Base-by-base conservation (phyloP, 371 early-diverging fungal genomes). In the Syncephalastrum sp. region DNA sequence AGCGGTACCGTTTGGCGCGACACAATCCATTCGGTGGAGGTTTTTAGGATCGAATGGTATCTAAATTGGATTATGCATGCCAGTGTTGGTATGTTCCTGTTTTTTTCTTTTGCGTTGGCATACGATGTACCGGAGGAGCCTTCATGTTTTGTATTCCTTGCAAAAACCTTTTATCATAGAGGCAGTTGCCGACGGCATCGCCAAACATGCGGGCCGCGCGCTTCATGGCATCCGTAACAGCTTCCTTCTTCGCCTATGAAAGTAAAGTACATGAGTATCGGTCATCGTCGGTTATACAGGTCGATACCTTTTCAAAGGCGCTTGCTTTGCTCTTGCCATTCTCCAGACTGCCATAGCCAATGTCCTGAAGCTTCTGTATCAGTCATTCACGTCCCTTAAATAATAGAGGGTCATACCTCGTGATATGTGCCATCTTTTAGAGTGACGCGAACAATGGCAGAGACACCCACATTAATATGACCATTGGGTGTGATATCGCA, bases 171-270 rank as follows among this genome's bases (percentile, higher is more conserved):
- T 97, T 97, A 69, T 99, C 96, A 69, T 97, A 97, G 3, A 96
- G 75, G 60, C 99, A 99, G 61, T 95, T 95, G 15, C 99, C 99
- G 45, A 99, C 59, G 7, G 85, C 85, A 60, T 95, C 94, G 16
- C 99, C 99, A 82, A 98, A 99, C 56, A 83, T 80, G 6, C 94
- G 84, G 55, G 99, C 64, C 0, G 97, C 89, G 42, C 99, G 81
- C 74, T 99, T 99, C 25, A 96, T 57, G 0, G 87, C 97, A 75
- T 99, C 99, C 0, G 99, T 99, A 0, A 83, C 83, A 1, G 99
- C 95, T 70, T 97, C 97, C 63, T 99, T 99, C 64, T 88, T 91
- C 5, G 95, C 95, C 82, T 89, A 59, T 17, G 2, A 44, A 17
- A 5, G 38, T 10, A 33, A 13, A 5, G 38, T 10, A 33, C 12